A percentile compares a stretch with the other conserved stretches of the same genome.
phyloP scores from a whole-genome alignment of 2,329 filamentous ascomycete species.

The Huntiella omanensis region DNA sequence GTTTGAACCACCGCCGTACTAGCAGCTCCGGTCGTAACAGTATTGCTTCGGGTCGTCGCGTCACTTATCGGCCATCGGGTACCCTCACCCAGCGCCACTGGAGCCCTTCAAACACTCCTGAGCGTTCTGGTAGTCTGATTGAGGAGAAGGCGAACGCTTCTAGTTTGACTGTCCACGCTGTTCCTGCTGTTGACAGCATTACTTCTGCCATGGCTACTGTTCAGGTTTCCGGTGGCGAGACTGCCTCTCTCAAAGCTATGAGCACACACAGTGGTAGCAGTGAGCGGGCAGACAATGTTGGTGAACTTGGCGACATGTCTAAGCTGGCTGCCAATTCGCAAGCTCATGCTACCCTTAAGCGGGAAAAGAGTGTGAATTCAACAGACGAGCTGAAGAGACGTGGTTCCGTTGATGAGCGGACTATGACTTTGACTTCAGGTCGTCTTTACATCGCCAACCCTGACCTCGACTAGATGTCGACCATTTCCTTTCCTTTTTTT shows the following conservation, averaged over 20 bases:
- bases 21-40: constrained; percentile 62
- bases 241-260: constrained; percentile 27
- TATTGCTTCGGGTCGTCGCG: constrained; percentile 32
- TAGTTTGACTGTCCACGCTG: constrained; percentile 1
- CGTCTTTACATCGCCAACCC: constrained; percentile 76
- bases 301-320: constrained; percentile 30
- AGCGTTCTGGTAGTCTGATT: constrained; percentile 33
- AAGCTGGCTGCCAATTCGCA: constrained; percentile 40
- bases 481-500: background rate
- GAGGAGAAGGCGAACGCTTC: constrained; percentile 15
- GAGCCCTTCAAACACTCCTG: constrained; percentile 37
- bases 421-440: constrained; percentile 53
- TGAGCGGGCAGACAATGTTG: constrained; percentile 41
- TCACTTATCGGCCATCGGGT: constrained; percentile 33
- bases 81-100: constrained; percentile 26
- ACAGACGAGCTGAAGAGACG: constrained; percentile 54
- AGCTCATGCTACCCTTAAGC: constrained; percentile 36
- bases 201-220: constrained; percentile 11
- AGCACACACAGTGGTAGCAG: constrained; percentile 38
- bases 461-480: constrained; percentile 28
- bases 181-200: constrained; percentile 1
- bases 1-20: constrained; percentile 47
- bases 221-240: constrained; percentile 19
- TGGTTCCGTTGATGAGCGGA: constrained; percentile 70
- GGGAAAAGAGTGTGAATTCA: constrained; percentile 47